A percentile compares a stretch with the other conserved stretches of the same genome.
Conservation (phyloP, 2,329 filamentous ascomycete genomes). For the Microcyclosporella mali region DNA sequence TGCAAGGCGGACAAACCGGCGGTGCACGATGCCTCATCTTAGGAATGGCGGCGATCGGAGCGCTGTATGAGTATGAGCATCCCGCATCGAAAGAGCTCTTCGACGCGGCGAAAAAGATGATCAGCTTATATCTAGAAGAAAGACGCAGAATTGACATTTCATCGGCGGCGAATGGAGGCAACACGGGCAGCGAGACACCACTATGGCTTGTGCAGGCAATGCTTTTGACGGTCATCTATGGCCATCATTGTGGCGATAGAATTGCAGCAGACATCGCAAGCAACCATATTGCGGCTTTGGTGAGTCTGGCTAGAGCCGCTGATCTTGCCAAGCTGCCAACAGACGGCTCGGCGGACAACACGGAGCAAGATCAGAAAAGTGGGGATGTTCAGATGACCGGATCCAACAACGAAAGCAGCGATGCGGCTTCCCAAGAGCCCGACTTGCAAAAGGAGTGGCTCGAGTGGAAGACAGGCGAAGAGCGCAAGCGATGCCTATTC, state of each 20-base stretch:
- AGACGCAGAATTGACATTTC: conserved; percentile 77
- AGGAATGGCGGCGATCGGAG: conserved; percentile 80
- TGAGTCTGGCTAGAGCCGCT: conserved; percentile 86
- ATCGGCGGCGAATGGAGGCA: conserved; percentile 47
- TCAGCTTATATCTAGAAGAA: conserved; percentile 86
- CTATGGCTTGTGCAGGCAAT: conserved; percentile 96
- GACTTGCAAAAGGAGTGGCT: conserved; percentile 71
- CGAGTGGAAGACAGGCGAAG: conserved; percentile 80
- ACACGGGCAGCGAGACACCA: conserved; percentile 52
- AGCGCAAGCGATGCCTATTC: conserved; percentile 88
- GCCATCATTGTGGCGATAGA: conserved; percentile 90
- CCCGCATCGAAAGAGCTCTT: conserved; percentile 77
- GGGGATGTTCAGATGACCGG: conserved; percentile 51
- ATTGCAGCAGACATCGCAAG: conserved; percentile 84
- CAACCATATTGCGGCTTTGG: conserved; percentile 83
- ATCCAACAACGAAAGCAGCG: conserved; percentile 3
- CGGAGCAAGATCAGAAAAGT: conserved; percentile 5
- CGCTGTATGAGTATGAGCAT: conserved; percentile 80
- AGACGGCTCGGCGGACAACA: conserved; percentile 7
- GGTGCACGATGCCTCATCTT: conserved; percentile 81
- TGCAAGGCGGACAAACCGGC: conserved; percentile 54
- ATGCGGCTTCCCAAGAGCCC: conserved; percentile 14
- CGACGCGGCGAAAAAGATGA: conserved; percentile 91
- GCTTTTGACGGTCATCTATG: conserved; percentile 92
- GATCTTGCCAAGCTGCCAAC: conserved; percentile 56